These are phyloP conservation scores for Penicillium pulvis DNA, from an alignment of 495 filamentous ascomycete genomes.

Conservation along the genomic window DNA sequence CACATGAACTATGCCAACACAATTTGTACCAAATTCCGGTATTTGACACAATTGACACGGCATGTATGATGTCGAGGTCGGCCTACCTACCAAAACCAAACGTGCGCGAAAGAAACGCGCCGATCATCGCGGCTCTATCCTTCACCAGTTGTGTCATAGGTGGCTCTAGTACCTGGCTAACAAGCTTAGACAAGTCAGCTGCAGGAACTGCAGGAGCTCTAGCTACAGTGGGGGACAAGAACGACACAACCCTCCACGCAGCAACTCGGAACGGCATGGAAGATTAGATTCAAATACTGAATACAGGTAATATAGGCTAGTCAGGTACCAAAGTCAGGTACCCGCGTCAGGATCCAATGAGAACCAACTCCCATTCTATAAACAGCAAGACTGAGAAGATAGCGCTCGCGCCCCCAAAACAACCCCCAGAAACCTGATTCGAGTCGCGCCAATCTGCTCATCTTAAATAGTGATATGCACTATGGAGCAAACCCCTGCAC, in stretches of 20 bases:
- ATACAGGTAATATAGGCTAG: too few relatives aligned
- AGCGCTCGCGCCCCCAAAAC: not conserved
- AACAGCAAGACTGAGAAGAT: not conserved
- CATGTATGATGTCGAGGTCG: conserved; percentile 6
- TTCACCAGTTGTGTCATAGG: conserved; percentile 1
- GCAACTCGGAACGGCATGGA: not conserved
- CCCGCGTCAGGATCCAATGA: not conserved
- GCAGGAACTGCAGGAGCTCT: too few relatives aligned
- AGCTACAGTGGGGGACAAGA: not conserved
- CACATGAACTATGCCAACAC: not conserved
- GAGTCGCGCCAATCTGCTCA: not conserved
- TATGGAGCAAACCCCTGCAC: conserved; percentile 6
- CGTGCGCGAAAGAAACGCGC: conserved; percentile 8
- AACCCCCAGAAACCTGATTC: conserved; percentile 6
- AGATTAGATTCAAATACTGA: not conserved
- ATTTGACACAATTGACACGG: not conserved
- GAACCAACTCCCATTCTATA: not conserved
- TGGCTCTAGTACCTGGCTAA: not conserved
- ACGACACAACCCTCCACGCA: not conserved
- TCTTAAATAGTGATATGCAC: conserved; percentile 15
- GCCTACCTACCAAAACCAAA: conserved; percentile 13
- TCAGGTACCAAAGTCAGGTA: not conserved
- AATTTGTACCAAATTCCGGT: not conserved
- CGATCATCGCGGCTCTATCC: conserved; percentile 18
- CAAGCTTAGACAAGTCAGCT: not conserved